Evolutionary conservation across 169 alveolate species (phyloP), one percentile per base, ranked within the genome.

Genomic region (Perkinsus chesapeaki): DNA sequence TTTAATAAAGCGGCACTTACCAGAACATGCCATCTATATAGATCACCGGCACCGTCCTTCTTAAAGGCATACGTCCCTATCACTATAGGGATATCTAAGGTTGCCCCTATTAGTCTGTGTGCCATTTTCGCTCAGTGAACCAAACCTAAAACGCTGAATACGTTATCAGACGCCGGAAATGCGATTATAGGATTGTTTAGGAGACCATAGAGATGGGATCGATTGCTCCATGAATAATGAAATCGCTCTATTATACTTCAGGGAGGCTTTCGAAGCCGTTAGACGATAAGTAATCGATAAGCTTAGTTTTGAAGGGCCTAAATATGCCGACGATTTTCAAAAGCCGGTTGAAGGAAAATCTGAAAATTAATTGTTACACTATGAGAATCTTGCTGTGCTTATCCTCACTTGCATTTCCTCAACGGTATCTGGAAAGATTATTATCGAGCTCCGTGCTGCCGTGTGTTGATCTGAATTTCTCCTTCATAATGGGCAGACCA

Each of bases 1-100:
- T 27, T 20, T 27, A 34, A 34, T 20, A 16, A 34, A 27, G 37
- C 31, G 31, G 82, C 37, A 60, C 82, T 27, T 60, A 60, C 82
- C 82, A 60, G 82, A 0, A 34, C 82, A 16, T 60, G 82, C 82
- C 82, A 60, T 16, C 82, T 27, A 34, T 60, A 60, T 3, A 60
- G 82, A 60, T 60, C 27, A 27, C 27, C n/a, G n/a, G n/a, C n/a
- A n/a, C n/a, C 82, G 31, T 16, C 82, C 23, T 60, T 60, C 95
- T 92, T 94, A 39, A 94, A 94, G 31, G 95, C 95, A 91, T 94
- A 94, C 39, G 95, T 94, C 31, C 95, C 95, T 0, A 94, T 93
- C 37, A 94, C 73, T 36, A 94, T 94, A 73, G 95, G 95, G 20
- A 60, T 34, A 34, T 60, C 82, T 16, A 60, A 34, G 27, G 82